Conservation (phyloP, 257 asterid genomes). For the Jasminum sambac region DNA sequence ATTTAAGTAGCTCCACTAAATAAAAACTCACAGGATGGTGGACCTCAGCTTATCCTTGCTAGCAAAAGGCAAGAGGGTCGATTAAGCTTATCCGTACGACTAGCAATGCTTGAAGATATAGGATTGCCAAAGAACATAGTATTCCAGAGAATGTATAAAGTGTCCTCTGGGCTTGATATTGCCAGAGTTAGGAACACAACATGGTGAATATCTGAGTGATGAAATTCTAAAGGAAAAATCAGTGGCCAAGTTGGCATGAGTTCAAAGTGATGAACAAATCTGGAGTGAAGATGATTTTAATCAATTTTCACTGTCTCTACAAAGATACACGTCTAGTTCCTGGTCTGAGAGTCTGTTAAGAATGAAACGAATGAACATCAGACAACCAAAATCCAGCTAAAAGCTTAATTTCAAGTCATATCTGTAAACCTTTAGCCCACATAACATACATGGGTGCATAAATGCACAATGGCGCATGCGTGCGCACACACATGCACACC, state of each 20-base stretch:
- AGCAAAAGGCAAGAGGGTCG: neutral
- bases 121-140: slow-evolving; percentile 8
- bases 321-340: neutral
- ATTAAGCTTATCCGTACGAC: neutral
- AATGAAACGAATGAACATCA: neutral
- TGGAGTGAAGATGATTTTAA: neutral
- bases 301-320: neutral
- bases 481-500: neutral
- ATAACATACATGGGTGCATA: slow-evolving; percentile 1
- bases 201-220: slow-evolving; percentile 6
- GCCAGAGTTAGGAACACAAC: slow-evolving; percentile 2
- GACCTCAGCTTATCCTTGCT: slow-evolving; percentile 1
- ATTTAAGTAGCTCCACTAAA: neutral
- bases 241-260: neutral
- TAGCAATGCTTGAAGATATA: slow-evolving; percentile 7
- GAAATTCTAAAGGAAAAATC: neutral
- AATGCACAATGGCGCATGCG: neutral
- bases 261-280: slow-evolving; percentile 10
- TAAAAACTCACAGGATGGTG: neutral
- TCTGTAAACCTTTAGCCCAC: neutral
- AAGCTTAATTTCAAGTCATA: neutral
- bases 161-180: neutral
- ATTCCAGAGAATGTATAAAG: neutral
- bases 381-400: neutral
- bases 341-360: neutral